Evolutionary conservation across 345 rosid genomes (phyloP).

Genomic region (Acer campestre): DNA sequence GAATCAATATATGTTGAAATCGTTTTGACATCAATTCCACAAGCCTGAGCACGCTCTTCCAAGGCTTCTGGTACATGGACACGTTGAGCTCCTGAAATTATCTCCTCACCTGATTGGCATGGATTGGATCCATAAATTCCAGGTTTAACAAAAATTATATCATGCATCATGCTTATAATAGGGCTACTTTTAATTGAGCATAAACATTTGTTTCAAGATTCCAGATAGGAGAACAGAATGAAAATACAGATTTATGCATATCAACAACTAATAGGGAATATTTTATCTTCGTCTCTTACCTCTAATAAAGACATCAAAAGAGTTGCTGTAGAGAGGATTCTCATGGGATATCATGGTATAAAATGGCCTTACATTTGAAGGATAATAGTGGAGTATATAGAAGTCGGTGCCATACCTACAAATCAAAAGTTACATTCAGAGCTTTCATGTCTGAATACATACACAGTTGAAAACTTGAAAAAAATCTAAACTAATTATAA

Average conservation of each 20-base stretch:
- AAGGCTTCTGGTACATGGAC: conserved; percentile 74
- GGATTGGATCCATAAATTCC: conserved; percentile 11
- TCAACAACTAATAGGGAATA: background rate
- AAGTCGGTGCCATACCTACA: conserved; percentile 84
- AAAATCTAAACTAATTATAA: background rate
- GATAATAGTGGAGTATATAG: conserved; percentile 81
- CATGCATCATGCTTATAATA: background rate
- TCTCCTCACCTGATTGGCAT: conserved; percentile 77
- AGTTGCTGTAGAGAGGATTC: conserved; percentile 71
- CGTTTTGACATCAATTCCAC: conserved; percentile 75
- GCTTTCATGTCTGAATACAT: background rate
- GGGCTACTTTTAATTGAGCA: background rate
- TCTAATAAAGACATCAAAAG: conserved; percentile 94
- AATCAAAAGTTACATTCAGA: conserved; percentile 12
- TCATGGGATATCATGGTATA: conserved; percentile 94
- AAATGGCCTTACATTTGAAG: conserved; percentile 84
- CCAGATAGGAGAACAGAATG: background rate
- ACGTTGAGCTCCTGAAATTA: conserved; percentile 97
- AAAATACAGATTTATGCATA: background rate
- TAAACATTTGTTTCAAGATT: conserved; percentile 2
- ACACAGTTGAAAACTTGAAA: background rate
- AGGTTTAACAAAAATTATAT: background rate
- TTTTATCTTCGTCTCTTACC: conserved; percentile 37
- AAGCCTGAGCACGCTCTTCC: conserved; percentile 66
- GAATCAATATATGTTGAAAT: conserved; percentile 79